Percentiles rank a stretch among this genome's conserved stretches.
phyloP scores from a whole-genome alignment of 805 yeast species.

The Schwanniomyces polymorphus region DNA sequence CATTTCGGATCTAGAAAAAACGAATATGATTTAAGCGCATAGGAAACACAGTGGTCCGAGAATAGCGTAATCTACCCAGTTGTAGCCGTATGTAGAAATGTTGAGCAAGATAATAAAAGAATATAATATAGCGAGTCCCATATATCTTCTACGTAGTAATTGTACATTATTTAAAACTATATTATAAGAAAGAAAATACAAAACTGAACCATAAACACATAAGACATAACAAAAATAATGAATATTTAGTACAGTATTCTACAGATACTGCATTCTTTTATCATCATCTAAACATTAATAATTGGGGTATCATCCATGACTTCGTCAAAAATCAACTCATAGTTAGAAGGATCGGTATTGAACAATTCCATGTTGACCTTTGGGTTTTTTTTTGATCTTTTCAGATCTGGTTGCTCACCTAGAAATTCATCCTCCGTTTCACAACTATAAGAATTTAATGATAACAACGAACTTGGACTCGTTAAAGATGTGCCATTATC shows the following conservation, averaged over 20 bases:
- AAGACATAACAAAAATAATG: constrained; percentile 1
- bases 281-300: constrained; percentile 17
- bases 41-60: background rate
- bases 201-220: constrained; percentile 2
- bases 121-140: too few species aligned
- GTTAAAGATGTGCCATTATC: constrained; percentile 13
- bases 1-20: background rate
- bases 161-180: background rate
- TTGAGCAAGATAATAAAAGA: background rate
- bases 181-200: background rate
- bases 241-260: background rate
- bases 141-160: too few species aligned
- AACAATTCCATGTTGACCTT: constrained; percentile 1
- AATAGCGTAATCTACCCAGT: background rate
- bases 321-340: constrained; percentile 27
- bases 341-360: constrained; percentile 12
- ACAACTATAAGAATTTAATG: constrained; percentile 28
- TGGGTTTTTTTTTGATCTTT: constrained; percentile 1
- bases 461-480: constrained; percentile 35
- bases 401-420: constrained; percentile 1
- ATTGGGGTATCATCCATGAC: constrained; percentile 23
- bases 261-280: background rate
- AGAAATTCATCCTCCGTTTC: constrained; percentile 12
- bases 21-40: background rate
- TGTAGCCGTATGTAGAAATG: background rate